A percentile compares a stretch with the other conserved stretches of the same genome.
phyloP scores from a whole-genome alignment of 805 yeast species.

The Kodamaea fukazawae region DNA sequence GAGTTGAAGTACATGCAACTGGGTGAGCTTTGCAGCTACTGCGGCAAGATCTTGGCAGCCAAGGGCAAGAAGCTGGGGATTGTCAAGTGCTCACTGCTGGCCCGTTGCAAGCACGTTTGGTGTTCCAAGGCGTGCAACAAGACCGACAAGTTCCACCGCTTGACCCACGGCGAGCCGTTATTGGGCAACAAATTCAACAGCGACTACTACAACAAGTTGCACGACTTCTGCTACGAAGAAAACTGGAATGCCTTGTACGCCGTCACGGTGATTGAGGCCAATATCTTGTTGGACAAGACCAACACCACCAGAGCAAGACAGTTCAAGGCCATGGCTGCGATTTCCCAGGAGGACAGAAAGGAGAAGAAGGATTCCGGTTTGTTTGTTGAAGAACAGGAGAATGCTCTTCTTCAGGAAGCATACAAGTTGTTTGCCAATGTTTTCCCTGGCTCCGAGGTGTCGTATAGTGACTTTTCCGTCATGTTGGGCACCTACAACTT shows the following conservation, averaged over 20 bases:
- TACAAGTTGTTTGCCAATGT: conserved; percentile 47
- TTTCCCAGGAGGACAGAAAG: conserved; percentile 65
- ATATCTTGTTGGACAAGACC: conserved; percentile 40
- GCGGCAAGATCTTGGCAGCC: conserved; percentile 49
- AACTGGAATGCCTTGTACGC: conserved; percentile 71
- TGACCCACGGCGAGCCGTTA: conserved; percentile 42
- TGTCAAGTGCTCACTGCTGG: conserved; percentile 18
- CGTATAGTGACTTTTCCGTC: conserved; percentile 54
- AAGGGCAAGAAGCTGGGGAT: conserved; percentile 44
- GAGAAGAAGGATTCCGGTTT: conserved; percentile 55
- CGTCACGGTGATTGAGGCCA: conserved; percentile 55
- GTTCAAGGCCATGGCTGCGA: conserved; percentile 62
- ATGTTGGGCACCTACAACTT: conserved; percentile 73
- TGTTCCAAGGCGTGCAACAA: conserved; percentile 63
- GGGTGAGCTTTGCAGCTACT: conserved; percentile 70
- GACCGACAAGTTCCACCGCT: conserved; percentile 33
- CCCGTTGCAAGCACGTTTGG: conserved; percentile 61
- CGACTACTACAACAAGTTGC: conserved; percentile 54
- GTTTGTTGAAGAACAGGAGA: conserved; percentile 55
- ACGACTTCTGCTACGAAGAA: conserved; percentile 59
- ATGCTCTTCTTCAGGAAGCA: conserved; percentile 58
- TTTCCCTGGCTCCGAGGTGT: conserved; percentile 37
- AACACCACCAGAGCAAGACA: conserved; percentile 40
- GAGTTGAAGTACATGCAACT: conserved; percentile 53
- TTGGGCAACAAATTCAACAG: conserved; percentile 27